Base-by-base conservation (phyloP, 2,329 filamentous ascomycete genomes). In the Exophiala alcalophila region DNA sequence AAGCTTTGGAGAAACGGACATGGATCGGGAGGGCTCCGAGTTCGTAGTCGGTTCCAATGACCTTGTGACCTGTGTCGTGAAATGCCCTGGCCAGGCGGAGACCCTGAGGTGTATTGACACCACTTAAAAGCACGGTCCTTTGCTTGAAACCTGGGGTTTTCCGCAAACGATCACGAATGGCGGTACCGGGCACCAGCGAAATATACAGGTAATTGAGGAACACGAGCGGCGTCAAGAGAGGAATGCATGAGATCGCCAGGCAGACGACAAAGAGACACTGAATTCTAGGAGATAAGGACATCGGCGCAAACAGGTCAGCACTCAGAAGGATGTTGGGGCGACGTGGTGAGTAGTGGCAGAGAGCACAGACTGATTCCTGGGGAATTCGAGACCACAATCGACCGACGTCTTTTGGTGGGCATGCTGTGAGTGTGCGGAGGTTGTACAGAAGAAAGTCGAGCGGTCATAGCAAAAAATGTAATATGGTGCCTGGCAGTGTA, bases 41-140 rank as follows among this genome's bases (percentile, higher is more conserved):
- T 34, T 77, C 70, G 36, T 80, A 76, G 56, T 87, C 84, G 8
- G 82, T 83, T 3, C 82, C 84, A 30, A 89, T 74, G 27, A 89
- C 83, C 16, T 72, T 72, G 60, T 87, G 81, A 3, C 82, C 81
- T 1, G 73, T 71, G n/a, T 73, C 62, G 53, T 83, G 71, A 60
- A 88, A 83, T 3, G 77, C 63, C 23, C 85, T 76, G 3, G 84
- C 81, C 5, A 90, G 65, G 0, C 71, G 67, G 2, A 89, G 69
- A 4, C 83, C 84, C 58, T 87, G 84, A 27, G 77, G 72, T 73
- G 86, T 88, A 33, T 78, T 77, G 4, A 88, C 71, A 2, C 85
- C 84, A 0, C 83, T 88, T 26, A 90, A 73, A 11, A 90, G 72
- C 24, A 89, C 67, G 0, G 76, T 84, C 44, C 70, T 74, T 1